A percentile compares a stretch with the other conserved stretches of the same genome.
phyloP scores from a whole-genome alignment of 345 rosid genomes.

The Hibiscus mutabilis region DNA sequence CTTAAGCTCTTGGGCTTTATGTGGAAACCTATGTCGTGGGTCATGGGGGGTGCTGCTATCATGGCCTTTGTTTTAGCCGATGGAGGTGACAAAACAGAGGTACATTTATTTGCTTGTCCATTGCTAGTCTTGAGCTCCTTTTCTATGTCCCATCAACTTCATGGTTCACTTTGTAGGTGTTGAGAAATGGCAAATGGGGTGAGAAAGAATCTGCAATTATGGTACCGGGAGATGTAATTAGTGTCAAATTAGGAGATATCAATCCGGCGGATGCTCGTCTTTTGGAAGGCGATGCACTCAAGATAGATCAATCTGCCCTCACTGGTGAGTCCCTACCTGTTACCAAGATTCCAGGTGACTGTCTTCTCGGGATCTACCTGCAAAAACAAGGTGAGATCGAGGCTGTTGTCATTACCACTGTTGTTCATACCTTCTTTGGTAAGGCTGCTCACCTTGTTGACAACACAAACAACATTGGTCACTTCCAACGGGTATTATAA shows the following conservation, averaged over 20 bases:
- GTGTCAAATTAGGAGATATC: constrained; percentile 86
- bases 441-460: constrained; percentile 96
- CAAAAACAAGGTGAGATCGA: constrained; percentile 93
- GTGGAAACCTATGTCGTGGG: constrained; percentile 99
- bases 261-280: constrained; percentile 94
- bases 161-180: constrained; percentile 32
- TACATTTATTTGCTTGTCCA: constrained; percentile 8
- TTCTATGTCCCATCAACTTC: not conserved
- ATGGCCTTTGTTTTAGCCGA: constrained; percentile 93
- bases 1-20: constrained; percentile 86
- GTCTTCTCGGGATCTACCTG: constrained; percentile 92
- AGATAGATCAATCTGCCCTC: constrained; percentile 87
- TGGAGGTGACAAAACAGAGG: constrained; percentile 90
- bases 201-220: constrained; percentile 77
- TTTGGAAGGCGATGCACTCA: constrained; percentile 81
- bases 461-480: constrained; percentile 88
- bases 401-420: constrained; percentile 88
- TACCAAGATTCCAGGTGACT: constrained; percentile 59
- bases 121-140: not conserved
- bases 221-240: constrained; percentile 88
- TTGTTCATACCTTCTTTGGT: constrained; percentile 92
- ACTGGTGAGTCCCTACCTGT: constrained; percentile 89
- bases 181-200: constrained; percentile 77
- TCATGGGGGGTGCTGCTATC: constrained; percentile 87
- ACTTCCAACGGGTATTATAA: constrained; percentile 90